Percentiles rank a stretch among this genome's conserved stretches.
These are phyloP conservation scores for Trametes punicea DNA, from an alignment of 768 basidiomycete genomes.

Conservation along the genomic window DNA sequence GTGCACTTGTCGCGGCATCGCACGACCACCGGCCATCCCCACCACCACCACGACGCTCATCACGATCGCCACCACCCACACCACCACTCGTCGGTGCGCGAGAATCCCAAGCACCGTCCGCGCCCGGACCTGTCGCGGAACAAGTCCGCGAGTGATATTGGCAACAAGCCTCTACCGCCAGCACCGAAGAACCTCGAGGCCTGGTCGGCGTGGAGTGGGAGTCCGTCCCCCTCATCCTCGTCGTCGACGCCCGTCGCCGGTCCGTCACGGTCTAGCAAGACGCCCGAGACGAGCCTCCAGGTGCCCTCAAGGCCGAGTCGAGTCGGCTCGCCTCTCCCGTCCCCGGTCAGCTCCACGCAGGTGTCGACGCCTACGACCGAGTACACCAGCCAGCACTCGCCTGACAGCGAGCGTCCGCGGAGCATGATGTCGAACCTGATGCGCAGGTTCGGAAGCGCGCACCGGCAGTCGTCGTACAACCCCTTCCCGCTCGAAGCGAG, in stretches of 20 bases:
- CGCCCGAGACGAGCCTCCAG: constrained; percentile 21
- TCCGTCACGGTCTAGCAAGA: constrained; percentile 17
- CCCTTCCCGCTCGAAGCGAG: neutral
- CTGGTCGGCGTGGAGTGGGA: constrained; percentile 19
- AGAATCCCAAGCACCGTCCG: constrained; percentile 31
- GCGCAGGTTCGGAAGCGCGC: constrained; percentile 9
- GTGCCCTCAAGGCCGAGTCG: constrained; percentile 24
- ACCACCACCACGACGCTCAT: constrained; percentile 30
- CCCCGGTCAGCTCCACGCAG: constrained; percentile 28
- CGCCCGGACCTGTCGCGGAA: constrained; percentile 14
- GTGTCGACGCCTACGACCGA: constrained; percentile 18
- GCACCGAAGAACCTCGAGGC: constrained; percentile 12
- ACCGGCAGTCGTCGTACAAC: constrained; percentile 11
- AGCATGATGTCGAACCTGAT: constrained; percentile 20
- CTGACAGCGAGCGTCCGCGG: constrained; percentile 25
- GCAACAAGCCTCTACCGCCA: constrained; percentile 6
- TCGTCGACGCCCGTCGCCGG: constrained; percentile 23
- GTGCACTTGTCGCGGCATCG: constrained; percentile 13
- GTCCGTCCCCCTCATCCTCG: neutral
- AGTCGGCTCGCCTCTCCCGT: constrained; percentile 25
- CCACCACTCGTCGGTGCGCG: constrained; percentile 14
- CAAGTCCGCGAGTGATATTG: constrained; percentile 24
- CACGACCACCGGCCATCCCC: constrained; percentile 18
- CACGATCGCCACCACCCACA: constrained; percentile 14
- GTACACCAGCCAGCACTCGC: constrained; percentile 9